phyloP scores from a whole-genome alignment of 2,329 filamentous ascomycete genomes.

The Neofusicoccum umdonicola region DNA sequence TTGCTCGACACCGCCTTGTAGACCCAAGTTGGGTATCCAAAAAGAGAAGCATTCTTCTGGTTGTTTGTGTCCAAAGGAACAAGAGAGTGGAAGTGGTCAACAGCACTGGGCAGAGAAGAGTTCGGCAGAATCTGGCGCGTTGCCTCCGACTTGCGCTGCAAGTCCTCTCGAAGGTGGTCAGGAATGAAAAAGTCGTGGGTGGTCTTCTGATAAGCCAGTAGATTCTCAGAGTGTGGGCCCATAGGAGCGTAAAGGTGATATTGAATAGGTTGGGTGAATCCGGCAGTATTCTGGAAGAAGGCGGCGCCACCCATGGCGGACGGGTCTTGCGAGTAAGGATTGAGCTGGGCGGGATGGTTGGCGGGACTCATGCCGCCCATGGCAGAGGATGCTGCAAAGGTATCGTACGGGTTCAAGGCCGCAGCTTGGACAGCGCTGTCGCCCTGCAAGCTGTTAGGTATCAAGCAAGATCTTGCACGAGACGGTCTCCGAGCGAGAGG shows the following conservation, averaged over 20 bases:
- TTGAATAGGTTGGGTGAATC: slow-evolving; percentile 58
- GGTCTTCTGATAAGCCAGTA: slow-evolving; percentile 80
- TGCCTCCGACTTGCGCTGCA: slow-evolving; percentile 85
- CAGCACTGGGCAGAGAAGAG: slow-evolving; percentile 67
- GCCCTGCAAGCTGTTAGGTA: slow-evolving; percentile 25
- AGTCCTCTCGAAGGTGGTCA: slow-evolving; percentile 79
- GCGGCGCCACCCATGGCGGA: slow-evolving; percentile 58
- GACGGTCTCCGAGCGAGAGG: too few relatives aligned
- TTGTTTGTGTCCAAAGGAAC: slow-evolving; percentile 82
- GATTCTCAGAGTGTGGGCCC: slow-evolving; percentile 75
- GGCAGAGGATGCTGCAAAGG: slow-evolving; percentile 39
- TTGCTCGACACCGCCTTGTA: slow-evolving; percentile 92
- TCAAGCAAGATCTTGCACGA: background rate
- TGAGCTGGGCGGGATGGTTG: slow-evolving; percentile 43
- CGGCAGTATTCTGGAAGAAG: slow-evolving; percentile 63
- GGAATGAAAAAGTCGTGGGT: slow-evolving; percentile 90
- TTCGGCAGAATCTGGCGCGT: slow-evolving; percentile 80
- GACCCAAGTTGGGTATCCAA: slow-evolving; percentile 88
- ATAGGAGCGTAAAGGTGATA: slow-evolving; percentile 92
- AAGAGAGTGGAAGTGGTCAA: slow-evolving; percentile 89
- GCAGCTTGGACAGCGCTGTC: slow-evolving; percentile 31
- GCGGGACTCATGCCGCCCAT: slow-evolving; percentile 34
- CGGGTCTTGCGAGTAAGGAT: slow-evolving; percentile 75
- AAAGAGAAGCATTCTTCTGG: slow-evolving; percentile 73
- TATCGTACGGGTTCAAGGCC: slow-evolving; percentile 41